Base-by-base conservation (phyloP, 2,329 filamentous ascomycete species). In the Metarhizium rileyi region DNA sequence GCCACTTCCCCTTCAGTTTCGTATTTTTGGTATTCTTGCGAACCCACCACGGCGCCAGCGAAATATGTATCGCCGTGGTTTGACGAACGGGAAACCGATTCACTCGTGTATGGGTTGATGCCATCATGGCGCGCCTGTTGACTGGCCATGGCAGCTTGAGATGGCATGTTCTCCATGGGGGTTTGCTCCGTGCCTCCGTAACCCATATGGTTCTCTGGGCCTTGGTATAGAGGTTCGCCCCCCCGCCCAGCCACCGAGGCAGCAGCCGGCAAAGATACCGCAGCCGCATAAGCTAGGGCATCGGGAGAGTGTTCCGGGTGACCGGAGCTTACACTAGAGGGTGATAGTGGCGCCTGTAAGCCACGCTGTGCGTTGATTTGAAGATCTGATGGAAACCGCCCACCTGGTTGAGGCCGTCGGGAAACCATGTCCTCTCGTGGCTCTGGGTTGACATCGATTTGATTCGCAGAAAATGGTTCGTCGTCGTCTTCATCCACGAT, bases 381-480 rank as follows among this genome's bases (percentile, higher is more conserved):
- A 61, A 97, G 75, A 75, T 96, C 90, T 71, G 87, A 94, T 71
- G 91, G 91, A 74, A 98, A 98, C 69, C 90, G 83, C 75, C 91
- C 91, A 83, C 90, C 91, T 83, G 89, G 84, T 78, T 87, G 82
- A 65, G 88, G 87, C 68, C 90, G 83, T 68, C 78, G 78, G 60
- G 78, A 73, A 58, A 70, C 65, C 48, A 66, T 64, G 52, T 78
- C 76, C 60, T 75, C 70, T 56, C 69, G 74, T 53, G 71, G 70
- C 58, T 68, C 71, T 53, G 70, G 71, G 55, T 66, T 72, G 53
- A 75, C 65, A 38, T 66, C 63, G 46, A 68, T 61, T 52, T 67
- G 70, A 71, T 59, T 69, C 20, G 73, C 73, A 41, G 77, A 72
- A 59, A 82, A 83, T 12, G 80, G 78, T 58, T 83, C 78, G 53